Base-by-base conservation (phyloP, 352 stramenopile species). In the Hyaloperonospora arabidopsidis region DNA sequence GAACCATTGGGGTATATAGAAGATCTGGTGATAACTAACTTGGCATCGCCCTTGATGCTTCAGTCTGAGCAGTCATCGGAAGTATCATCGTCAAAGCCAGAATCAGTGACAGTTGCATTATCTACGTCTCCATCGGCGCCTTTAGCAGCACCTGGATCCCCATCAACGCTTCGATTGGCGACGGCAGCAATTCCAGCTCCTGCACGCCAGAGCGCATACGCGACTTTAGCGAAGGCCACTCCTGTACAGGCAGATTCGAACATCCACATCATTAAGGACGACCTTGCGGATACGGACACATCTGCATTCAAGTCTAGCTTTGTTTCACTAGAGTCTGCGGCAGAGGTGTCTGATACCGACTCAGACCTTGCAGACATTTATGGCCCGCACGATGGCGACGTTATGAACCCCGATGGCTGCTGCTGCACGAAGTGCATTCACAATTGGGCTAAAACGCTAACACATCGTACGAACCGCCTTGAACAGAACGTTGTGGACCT, bases 341-440 rank as follows among this genome's bases (percentile, higher is more conserved):
- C 23, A 13, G 46, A 61, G 19, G 11, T 57, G 21, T 53, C 38
- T 28, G 46, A 48, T 32, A 5, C 32, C 17, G 53, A 56, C 11
- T 48, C 40, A 17, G 57, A 49, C 7, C 13, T 12, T 36, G 39
- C 34, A 15, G 22, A 57, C 3, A 43, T 51, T 1, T 28, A 11
- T 8, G 45, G 55, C 15, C 43, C 54, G 21, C 62, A 70, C 45
- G 58, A 67, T 53, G 58, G 58, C 14, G 58, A 70, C 22, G 25
- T 64, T 14, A 57, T 58, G 49, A 64, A 67, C 25, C 32, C 34
- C 0, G 58, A 70, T 12, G 62, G 58, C 17, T 70, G 62, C 23
- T 67, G 57, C 22, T 70, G 62, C 38, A 59, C 36, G 22, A 67
- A 63, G 17, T 70, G 62, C 40, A 70, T 67, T 57, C 62, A 41